A percentile compares a stretch with the other conserved stretches of the same genome.
Conservation (phyloP, 148 eudicot species). For the Limonium bicolor region DNA sequence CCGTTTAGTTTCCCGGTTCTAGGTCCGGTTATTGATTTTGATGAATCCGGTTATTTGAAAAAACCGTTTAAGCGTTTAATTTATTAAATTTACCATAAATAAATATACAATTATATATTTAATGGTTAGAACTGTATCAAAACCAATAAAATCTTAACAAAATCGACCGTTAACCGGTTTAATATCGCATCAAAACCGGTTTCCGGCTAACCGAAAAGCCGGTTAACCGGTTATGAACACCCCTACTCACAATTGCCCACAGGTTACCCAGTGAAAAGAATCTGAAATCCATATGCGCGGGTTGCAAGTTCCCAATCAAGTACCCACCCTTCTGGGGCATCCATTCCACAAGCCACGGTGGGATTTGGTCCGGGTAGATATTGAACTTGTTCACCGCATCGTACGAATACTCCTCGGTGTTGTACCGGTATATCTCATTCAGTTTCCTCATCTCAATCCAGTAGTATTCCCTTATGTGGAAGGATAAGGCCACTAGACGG, state of each 20-base stretch:
- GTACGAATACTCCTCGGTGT: constrained; percentile 45
- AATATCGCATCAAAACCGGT: too few species aligned
- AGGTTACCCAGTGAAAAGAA: constrained; percentile 43
- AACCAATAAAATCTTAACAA: too few species aligned
- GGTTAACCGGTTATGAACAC: too few species aligned
- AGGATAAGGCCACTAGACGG: constrained; percentile 40
- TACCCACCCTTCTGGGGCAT: constrained; percentile 44
- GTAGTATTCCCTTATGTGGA: constrained; percentile 40
- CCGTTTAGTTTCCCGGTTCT: too few species aligned
- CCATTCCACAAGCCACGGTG: constrained; percentile 48
- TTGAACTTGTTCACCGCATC: constrained; percentile 52
- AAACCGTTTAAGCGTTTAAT: too few species aligned
- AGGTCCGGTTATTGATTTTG: too few species aligned
- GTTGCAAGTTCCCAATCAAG: constrained; percentile 44
- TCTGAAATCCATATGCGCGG: constrained; percentile 46
- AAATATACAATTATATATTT: too few species aligned
- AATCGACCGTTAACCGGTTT: too few species aligned
- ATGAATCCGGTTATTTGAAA: too few species aligned
- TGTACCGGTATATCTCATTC: constrained; percentile 46
- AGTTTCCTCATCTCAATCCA: constrained; percentile 36
- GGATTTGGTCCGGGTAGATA: constrained; percentile 48
- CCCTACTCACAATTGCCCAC: constrained; percentile 42
- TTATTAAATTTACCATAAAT: too few species aligned
- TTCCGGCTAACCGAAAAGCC: too few species aligned
- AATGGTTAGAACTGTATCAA: too few species aligned